Percentiles rank a stretch among this genome's conserved stretches.
These are phyloP conservation scores for Testicularia cyperi DNA, from an alignment of 1,284 basidiomycete genomes.

Conservation along the genomic window DNA sequence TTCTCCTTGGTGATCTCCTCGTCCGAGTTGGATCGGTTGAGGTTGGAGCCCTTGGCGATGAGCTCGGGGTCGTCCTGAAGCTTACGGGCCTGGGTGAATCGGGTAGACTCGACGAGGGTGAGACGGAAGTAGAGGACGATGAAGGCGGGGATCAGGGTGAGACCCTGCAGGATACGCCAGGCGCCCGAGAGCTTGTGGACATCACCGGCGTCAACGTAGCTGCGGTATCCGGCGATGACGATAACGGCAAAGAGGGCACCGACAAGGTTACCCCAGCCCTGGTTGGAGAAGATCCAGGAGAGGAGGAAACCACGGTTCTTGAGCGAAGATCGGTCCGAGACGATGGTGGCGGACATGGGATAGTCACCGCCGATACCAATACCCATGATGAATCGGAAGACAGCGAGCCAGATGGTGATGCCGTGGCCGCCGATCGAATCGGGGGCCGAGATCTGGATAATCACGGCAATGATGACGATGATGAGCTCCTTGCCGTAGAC, in stretches of 20 bases:
- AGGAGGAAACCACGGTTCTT: conserved; percentile 52
- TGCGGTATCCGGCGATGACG: conserved; percentile 72
- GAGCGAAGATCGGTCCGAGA: conserved; percentile 49
- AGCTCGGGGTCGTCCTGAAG: conserved; percentile 78
- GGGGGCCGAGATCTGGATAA: conserved; percentile 54
- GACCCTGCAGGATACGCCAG: conserved; percentile 59
- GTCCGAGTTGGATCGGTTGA: conserved; percentile 59
- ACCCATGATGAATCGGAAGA: conserved; percentile 53
- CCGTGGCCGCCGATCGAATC: conserved; percentile 49
- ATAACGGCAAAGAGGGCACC: conserved; percentile 72
- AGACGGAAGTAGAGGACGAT: conserved; percentile 64
- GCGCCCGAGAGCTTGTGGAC: conserved; percentile 54
- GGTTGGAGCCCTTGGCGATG: conserved; percentile 67
- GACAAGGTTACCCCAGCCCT: conserved; percentile 49
- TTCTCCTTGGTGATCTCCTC: conserved; percentile 44
- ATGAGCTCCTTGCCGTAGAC: conserved; percentile 57
- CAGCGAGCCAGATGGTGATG: conserved; percentile 54
- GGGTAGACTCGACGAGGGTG: conserved; percentile 65
- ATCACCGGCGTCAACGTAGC: conserved; percentile 37
- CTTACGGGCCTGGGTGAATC: conserved; percentile 77
- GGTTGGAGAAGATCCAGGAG: conserved; percentile 62
- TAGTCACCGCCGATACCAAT: conserved; percentile 75
- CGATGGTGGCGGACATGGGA: conserved; percentile 67
- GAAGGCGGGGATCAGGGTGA: conserved; percentile 49
- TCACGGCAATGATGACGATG: conserved; percentile 53